Evolutionary conservation across 2,329 filamentous ascomycete genomes (phyloP), one percentile per base, ranked within the genome.

Genomic region (Lachnellula hyalina): DNA sequence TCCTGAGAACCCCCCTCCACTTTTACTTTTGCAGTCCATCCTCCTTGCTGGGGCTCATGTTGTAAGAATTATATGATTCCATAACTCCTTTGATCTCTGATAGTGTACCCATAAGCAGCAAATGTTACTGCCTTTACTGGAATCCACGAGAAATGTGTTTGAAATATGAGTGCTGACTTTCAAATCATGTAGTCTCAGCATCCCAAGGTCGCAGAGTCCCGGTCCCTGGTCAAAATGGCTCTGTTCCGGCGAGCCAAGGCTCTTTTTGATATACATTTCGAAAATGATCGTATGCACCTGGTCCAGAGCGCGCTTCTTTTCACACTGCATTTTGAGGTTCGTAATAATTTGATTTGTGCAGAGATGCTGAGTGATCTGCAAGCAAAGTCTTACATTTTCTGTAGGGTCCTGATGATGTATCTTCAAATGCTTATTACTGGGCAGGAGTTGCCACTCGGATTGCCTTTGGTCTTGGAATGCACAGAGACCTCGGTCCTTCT

Each of bases 11-110:
- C 64, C 63, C 4, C 66, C 66, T 3, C 59, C 66, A 9, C 54
- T 70, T 7, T 50, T 70, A n/a, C 52, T 68, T 14, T 57, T 69
- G 8, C 67, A 70, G 47, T 53, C 59, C 7, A 61, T 70, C 2
- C 58, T 69, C n/a, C 53, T 68, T 2, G 67, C 62, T 3, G 63
- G 63, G 65, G 60, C 66, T 28, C 65, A 65, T 25, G 25, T 25
- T 47, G 61, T 63, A 9, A 62, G 52, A 23, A 47, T 42, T 5
- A 25, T 25, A 25, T 25, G 25, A 25, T 25, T 7, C 25, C 25
- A 25, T 25, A 5, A 5, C 5, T 25, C 5, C 25, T 25, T 7
- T 25, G 25, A 6, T 25, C 1, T 7, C 1, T 5, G 25, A 25
- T 7, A 25, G 25, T 25, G 25, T 25, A 25, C 5, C 3, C 1